Base-by-base conservation (phyloP, 257 asterid genomes). In the Cynanchum wilfordii region DNA sequence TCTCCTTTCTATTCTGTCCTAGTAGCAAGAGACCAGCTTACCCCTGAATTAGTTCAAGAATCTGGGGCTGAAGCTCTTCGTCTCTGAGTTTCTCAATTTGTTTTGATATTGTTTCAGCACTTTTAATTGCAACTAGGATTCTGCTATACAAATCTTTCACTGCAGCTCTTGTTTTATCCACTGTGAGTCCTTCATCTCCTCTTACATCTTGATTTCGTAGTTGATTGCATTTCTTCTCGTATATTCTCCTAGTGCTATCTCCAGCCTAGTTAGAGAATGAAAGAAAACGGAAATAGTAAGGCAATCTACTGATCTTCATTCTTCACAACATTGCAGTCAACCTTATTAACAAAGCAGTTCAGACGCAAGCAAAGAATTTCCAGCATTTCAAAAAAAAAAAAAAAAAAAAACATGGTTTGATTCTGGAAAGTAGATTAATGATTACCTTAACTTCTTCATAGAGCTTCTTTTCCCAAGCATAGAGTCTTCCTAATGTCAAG, bases 391-490 rank as follows among this genome's bases (percentile, higher is more conserved):
- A 1, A 27, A 57, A 20, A 59, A 10, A 1, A 27, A 29, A 25
- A 27, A 12, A 4, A 9, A 59, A 25, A 27, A 59, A 3, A 3
- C 11, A 20, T 20, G 7, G 47, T 58, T 25, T 1, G 7, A n/a
- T 10, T 58, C 65, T 58, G 9, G 19, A 58, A 11, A 12, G 9
- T 25, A 25, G 20, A 25, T 22, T 56, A 24, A 12, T 57, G 40
- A 54, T 51, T 83, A 93, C 99, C 96, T 91, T 94, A 62, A 94
- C 99, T 71, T 89, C 97, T 78, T 88, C 89, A 60, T 82, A 89
- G 30, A 94, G 92, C 76, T 94, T 94, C 86, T 91, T 91, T 76
- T 94, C 97, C 99, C 99, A 94, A 36, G 97, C 99, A 75, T 89
- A 94, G 22, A 91, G 80, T 76, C 99, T 84, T 75, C 88, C 99